Conservation (phyloP, 2,329 filamentous ascomycete genomes). For the Pseudonectria foliicola region DNA sequence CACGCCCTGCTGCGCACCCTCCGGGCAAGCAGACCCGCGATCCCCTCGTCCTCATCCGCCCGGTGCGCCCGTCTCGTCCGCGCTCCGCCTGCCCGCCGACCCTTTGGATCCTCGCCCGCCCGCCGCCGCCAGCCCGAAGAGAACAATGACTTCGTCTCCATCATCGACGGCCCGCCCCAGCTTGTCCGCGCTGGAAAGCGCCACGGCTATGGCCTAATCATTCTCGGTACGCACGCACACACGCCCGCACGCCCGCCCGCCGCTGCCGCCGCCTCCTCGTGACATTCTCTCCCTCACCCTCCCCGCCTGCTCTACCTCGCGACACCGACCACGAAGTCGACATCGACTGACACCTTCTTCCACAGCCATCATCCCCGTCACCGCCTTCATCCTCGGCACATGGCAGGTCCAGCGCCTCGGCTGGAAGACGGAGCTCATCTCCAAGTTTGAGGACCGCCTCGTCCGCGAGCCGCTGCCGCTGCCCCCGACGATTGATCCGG, state of each 20-base stretch:
- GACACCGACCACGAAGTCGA: no score
- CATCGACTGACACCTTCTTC: background rate
- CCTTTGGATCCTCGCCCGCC: constrained; percentile 10
- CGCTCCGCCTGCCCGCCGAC: constrained; percentile 4
- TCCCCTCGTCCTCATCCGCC: background rate
- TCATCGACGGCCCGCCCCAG: constrained; percentile 77
- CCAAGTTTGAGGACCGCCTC: constrained; percentile 86
- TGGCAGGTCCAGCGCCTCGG: constrained; percentile 92
- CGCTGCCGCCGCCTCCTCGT: no score
- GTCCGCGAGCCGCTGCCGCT: constrained; percentile 79
- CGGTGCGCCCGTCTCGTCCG: constrained; percentile 3
- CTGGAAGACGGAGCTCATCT: constrained; percentile 91
- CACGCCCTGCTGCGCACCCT: constrained; percentile 14
- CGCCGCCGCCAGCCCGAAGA: constrained; percentile 36
- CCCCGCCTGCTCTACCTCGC: no score
- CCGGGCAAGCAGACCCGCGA: background rate
- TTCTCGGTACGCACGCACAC: constrained; percentile 60
- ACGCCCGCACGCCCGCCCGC: no score
- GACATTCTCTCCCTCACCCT: constrained; percentile 1
- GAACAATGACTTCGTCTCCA: constrained; percentile 72
- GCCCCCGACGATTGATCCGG: constrained; percentile 73
- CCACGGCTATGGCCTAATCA: constrained; percentile 73
- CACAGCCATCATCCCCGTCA: constrained; percentile 75
- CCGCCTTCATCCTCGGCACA: constrained; percentile 80
- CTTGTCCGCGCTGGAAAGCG: constrained; percentile 66